These are phyloP conservation scores for Pyrenochaeta sp. DNA, from an alignment of 2,329 filamentous ascomycete genomes.

Conservation along the genomic window DNA sequence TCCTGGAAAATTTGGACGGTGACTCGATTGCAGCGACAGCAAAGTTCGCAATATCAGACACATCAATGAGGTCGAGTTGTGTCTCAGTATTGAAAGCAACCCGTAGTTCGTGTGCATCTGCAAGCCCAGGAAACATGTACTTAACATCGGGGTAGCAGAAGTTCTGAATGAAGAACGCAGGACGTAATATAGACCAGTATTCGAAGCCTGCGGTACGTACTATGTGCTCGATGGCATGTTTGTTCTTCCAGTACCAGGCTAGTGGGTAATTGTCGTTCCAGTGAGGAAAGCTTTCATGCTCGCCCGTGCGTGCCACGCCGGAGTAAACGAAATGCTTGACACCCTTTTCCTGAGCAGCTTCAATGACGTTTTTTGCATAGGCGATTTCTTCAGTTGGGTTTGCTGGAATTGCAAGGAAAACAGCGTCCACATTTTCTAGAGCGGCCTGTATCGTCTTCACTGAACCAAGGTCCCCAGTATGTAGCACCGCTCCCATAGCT, in stretches of 20 bases:
- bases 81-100: neutral
- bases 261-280: conserved; percentile 9
- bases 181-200: conserved; percentile 11
- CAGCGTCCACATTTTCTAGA: neutral
- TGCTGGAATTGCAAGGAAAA: conserved; percentile 9
- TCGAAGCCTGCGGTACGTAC: conserved; percentile 3
- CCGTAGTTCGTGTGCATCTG: neutral
- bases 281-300: conserved; percentile 7
- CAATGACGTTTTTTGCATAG: conserved; percentile 1
- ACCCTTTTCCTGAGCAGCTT: neutral
- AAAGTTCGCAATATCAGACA: conserved; percentile 6
- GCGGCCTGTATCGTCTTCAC: neutral
- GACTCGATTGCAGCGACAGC: conserved; percentile 1
- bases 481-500: neutral
- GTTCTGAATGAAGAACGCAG: conserved; percentile 12
- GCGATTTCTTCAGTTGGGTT: neutral
- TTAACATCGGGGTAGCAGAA: conserved; percentile 4
- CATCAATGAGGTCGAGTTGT: conserved; percentile 5
- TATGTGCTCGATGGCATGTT: conserved; percentile 4
- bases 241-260: conserved; percentile 11
- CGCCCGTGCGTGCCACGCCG: conserved; percentile 6
- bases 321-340: conserved; percentile 4
- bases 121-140: conserved; percentile 5
- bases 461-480: neutral
- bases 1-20: conserved; percentile 3